phyloP scores from a whole-genome alignment of 495 filamentous ascomycete species.

The Aspergillus homomorphus region DNA sequence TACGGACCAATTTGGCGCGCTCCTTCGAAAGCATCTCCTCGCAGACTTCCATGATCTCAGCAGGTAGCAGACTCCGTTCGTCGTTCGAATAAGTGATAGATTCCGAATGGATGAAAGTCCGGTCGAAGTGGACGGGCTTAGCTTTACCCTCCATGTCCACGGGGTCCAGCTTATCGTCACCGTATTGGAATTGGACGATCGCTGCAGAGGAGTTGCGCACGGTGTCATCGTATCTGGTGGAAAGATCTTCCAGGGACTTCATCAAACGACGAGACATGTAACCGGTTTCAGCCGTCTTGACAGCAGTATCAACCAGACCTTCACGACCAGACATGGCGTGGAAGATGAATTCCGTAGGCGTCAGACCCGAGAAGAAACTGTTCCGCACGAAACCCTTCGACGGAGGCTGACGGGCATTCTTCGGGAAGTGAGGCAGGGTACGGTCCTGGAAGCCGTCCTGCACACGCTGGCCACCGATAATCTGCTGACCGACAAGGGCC shows the following conservation, averaged over 20 bases:
- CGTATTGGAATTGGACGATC: conserved; percentile 95
- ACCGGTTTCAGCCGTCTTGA: conserved; percentile 97
- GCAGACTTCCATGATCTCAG: conserved; percentile 67
- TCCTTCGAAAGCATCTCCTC: conserved; percentile 61
- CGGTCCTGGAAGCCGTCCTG: conserved; percentile 95
- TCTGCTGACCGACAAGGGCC: conserved; percentile 94
- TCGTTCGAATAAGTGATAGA: conserved; percentile 72
- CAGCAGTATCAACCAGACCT: conserved; percentile 98
- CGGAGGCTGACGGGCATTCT: conserved; percentile 82
- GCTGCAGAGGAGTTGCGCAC: conserved; percentile 81
- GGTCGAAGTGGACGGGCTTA: conserved; percentile 87
- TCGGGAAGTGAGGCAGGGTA: conserved; percentile 91
- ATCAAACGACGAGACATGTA: conserved; percentile 98
- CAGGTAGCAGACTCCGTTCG: conserved; percentile 65
- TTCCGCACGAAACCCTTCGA: conserved; percentile 97
- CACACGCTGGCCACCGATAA: conserved; percentile 91
- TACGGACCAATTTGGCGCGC: conserved; percentile 61
- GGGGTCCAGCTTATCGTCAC: conserved; percentile 91
- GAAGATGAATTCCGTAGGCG: conserved; percentile 91
- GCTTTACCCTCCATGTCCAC: conserved; percentile 96
- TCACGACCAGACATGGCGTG: conserved; percentile 98
- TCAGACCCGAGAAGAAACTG: conserved; percentile 93
- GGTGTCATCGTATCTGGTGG: conserved; percentile 86
- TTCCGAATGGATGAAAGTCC: conserved; percentile 85
- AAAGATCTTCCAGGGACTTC: conserved; percentile 96